Percentiles rank a stretch among this genome's conserved stretches.
Evolutionary conservation across 202 grass and related monocot species (phyloP).

Genomic region (Panicum virgatum): DNA sequence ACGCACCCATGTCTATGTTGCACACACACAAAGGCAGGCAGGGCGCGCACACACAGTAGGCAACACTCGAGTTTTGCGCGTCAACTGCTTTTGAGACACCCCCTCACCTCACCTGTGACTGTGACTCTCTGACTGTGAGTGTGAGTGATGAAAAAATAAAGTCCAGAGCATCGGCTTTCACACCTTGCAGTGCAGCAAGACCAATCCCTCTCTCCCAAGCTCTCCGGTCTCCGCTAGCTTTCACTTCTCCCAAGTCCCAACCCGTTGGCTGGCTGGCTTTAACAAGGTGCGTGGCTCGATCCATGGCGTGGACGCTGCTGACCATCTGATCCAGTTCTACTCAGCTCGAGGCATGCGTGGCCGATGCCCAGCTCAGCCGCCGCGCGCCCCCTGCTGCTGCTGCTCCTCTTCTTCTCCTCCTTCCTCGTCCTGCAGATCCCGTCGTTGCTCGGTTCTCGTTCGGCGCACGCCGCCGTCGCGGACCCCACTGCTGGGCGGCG

Average conservation of each 20-base stretch:
- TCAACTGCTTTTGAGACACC: not conserved
- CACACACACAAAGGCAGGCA: too few species aligned
- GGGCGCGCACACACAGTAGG: too few species aligned
- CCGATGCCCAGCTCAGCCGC: not conserved
- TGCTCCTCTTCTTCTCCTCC: not conserved
- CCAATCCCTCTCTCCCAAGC: not conserved
- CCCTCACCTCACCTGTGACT: not conserved
- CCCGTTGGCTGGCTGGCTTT: not conserved
- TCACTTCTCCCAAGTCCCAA: too few species aligned
- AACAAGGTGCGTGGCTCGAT: not conserved
- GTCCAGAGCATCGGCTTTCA: conserved; percentile 7
- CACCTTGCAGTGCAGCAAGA: conserved; percentile 5
- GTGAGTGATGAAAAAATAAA: too few species aligned
- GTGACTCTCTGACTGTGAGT: too few species aligned
- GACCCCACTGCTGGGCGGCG: not conserved
- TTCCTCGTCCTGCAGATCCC: conserved; percentile 2
- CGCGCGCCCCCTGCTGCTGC: too few species aligned
- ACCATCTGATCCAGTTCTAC: not conserved
- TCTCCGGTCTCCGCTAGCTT: not conserved
- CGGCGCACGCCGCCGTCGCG: not conserved
- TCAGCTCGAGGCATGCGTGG: not conserved
- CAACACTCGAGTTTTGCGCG: not conserved
- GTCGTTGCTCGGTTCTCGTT: not conserved
- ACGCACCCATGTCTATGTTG: too few species aligned
- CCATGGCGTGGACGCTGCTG: not conserved